Base-by-base conservation (phyloP, 805 yeast species). In the Wickerhamiella lipophila region DNA sequence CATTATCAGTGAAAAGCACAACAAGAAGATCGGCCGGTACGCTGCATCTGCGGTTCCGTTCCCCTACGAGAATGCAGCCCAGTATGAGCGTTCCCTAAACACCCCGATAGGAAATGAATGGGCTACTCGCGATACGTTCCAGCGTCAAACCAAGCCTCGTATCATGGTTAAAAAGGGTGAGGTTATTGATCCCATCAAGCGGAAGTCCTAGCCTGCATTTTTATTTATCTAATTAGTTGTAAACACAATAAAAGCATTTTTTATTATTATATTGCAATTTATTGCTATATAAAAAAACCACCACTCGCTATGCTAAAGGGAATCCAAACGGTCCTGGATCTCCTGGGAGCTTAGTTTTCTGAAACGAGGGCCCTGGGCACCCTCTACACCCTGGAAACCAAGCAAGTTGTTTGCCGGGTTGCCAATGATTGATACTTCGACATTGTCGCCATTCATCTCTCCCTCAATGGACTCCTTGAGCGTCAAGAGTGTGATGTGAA, bases 31-130 rank as follows among this genome's bases (percentile, higher is more conserved):
- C 60, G 68, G 78, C 60, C 87, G 85, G 66, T 92, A 85, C 67
- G 87, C 81, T 64, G 82, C 96, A 1, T 74, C 79, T 35, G 78
- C 81, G n/a, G 95, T 92, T 43, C 97, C 97, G 23, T 89, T 80
- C 75, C 96, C 96, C 52, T 92, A 74, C 64, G 96, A 92, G 68
- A 81, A 81, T 52, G 75, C 81, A 62, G 97, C 87, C 62, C 97
- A 92, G 67, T 92, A 92, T 64, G 98, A 92, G 66, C 77, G 95
- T 61, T 79, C 95, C 4, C 70, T 92, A 60, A 76, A 95, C 61
- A 81, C 86, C 86, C 96, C 97, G n/a, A 70, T 92, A 52, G 97
- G 97, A 22, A 94, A 84, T 64, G 95, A 92, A 66, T 92, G 97
- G 97, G 79, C 89, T 7, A 77, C 94, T 6, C 78, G 85, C 61